Base-by-base conservation (phyloP, 2,329 filamentous ascomycete species). In the Colletotrichum cereale region DNA sequence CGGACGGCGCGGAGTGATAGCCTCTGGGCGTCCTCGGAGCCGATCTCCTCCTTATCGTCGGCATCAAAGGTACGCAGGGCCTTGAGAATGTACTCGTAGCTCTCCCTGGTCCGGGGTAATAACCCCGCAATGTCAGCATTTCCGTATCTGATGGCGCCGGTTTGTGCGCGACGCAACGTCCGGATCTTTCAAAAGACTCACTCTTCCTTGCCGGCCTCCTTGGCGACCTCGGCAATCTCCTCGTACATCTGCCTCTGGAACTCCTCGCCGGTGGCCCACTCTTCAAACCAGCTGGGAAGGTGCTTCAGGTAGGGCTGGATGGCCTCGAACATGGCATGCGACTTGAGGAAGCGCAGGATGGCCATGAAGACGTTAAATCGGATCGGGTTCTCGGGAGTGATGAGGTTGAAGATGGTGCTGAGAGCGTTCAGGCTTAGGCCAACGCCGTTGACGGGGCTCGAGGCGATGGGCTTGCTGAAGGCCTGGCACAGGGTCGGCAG, bases 321-420 rank as follows among this genome's bases (percentile, higher is more conserved):
- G 74, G 91, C 91, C 75, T 98, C 95, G 79, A 94, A 99, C 82
- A 94, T 90, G 79, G 89, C 86, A 77, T 92, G 88, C 69, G 86
- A 83, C 80, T 92, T 92, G 81, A 98, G 90, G 77, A 98, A 93
- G 77, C 92, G 92, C 74, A 98, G 85, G 77, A 98, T 95, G 78
- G 95, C 91, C 81, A 96, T 88, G 79, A 99, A 93, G 72, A 99
- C 94, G 80, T 97, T 93, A 84, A 92, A 97, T 73, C 96, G 92
- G 79, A 93, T 89, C 66, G 94, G 91, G 80, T 95, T 92, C 78
- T 91, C 86, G 73, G 91, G 85, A 76, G 91, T 85, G 76, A 98
- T 89, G 75, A 97, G 92, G 88, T 99, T 99, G 91, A 98, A 99
- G 79, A 99, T 91, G 77, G 95, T 98, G 80, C 94, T 95, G 76